A percentile compares a stretch with the other conserved stretches of the same genome.
Evolutionary conservation across 176 grass and related monocot genomes (phyloP).

Genomic region (Zea luxurians): DNA sequence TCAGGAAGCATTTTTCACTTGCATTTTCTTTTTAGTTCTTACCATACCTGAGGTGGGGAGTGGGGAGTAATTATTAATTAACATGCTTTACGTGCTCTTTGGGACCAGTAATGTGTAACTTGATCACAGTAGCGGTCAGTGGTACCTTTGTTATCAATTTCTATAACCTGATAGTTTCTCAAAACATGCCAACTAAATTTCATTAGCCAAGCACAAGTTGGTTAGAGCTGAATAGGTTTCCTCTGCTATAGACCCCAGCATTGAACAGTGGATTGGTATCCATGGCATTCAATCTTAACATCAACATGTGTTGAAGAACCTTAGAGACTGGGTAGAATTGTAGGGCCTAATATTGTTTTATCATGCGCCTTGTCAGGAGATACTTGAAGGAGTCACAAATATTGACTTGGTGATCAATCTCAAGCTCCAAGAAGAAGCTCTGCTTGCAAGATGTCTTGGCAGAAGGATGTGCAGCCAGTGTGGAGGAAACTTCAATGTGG

Average conservation of each 20-base stretch:
- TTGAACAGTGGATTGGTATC: not conserved
- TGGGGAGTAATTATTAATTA: no score
- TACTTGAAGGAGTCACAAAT: conserved; percentile 85
- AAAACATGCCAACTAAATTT: not conserved
- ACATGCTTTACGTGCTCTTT: not conserved
- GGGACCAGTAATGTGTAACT: not conserved
- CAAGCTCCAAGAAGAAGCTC: conserved; percentile 72
- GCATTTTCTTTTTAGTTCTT: not conserved
- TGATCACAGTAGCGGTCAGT: not conserved
- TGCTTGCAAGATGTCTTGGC: conserved; percentile 85
- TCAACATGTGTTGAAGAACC: not conserved
- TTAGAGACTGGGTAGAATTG: not conserved
- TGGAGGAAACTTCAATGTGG: conserved; percentile 89
- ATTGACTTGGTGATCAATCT: conserved; percentile 94
- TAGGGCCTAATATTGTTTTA: not conserved
- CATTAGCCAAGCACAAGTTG: not conserved
- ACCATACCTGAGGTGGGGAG: not conserved
- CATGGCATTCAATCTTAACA: not conserved
- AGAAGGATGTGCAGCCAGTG: conserved; percentile 93
- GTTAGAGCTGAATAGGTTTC: not conserved
- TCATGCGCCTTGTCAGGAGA: conserved; percentile 60
- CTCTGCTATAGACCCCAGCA: not conserved
- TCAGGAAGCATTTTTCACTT: conserved; percentile 12
- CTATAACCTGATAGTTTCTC: not conserved
- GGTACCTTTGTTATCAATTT: not conserved